Evolutionary conservation across 371 early-diverging fungal species (phyloP).

Genomic region (Haplosporangium sp.): DNA sequence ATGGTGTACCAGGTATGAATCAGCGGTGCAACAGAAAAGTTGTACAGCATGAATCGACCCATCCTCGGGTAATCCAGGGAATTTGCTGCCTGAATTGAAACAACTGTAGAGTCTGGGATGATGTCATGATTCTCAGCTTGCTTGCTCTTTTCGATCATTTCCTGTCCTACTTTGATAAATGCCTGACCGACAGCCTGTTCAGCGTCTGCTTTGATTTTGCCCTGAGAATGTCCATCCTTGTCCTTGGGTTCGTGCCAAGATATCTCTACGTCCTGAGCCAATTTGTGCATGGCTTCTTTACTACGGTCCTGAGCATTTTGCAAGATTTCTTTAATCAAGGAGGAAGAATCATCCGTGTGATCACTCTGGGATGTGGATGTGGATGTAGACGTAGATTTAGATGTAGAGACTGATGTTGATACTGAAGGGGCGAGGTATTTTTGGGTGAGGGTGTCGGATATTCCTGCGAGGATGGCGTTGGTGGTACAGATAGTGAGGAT

Average conservation of each 20-base stretch:
- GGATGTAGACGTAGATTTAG: background rate
- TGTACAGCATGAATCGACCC: conserved; percentile 77
- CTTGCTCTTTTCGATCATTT: background rate
- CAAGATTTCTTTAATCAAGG: background rate
- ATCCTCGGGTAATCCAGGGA: conserved; percentile 39
- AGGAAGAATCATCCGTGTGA: background rate
- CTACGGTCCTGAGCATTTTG: background rate
- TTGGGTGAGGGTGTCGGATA: conserved; percentile 81
- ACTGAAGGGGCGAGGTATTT: conserved; percentile 54
- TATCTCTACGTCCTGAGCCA: conserved; percentile 7
- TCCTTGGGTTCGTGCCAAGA: conserved; percentile 3
- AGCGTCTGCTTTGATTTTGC: background rate
- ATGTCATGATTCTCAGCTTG: background rate
- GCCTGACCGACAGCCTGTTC: background rate
- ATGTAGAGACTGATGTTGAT: background rate
- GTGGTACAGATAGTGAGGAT: conserved; percentile 76
- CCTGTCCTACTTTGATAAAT: background rate
- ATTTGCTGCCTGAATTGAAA: background rate
- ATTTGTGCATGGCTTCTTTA: background rate
- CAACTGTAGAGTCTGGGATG: background rate
- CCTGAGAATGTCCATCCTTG: background rate
- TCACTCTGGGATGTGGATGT: background rate
- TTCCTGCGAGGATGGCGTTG: conserved; percentile 76
- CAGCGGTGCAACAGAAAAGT: conserved; percentile 79
- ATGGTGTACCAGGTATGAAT: conserved; percentile 81